phyloP scores from a whole-genome alignment of 148 eudicot genomes.

The Rhododendron simsii region DNA sequence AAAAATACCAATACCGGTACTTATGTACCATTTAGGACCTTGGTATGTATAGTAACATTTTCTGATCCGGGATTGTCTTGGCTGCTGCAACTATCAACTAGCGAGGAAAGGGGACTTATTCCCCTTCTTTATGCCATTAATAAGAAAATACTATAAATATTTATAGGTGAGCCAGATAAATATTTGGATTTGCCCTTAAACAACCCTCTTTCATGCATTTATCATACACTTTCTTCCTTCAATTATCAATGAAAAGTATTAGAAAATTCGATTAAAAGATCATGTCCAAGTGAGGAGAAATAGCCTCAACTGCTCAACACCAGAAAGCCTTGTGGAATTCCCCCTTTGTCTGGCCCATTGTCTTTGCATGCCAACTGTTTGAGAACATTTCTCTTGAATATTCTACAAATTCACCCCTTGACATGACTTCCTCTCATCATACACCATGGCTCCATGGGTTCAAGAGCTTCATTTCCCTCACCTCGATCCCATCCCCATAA shows the following conservation, averaged over 20 bases:
- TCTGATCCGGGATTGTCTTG: background rate
- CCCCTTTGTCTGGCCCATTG: constrained; percentile 7
- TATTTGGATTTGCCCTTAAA: background rate
- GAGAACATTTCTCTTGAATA: background rate
- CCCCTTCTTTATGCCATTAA: background rate
- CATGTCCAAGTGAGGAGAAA: background rate
- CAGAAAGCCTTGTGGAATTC: background rate
- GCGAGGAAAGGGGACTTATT: background rate
- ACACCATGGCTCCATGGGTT: constrained; percentile 50
- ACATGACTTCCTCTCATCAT: constrained; percentile 5
- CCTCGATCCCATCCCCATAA: constrained; percentile 45
- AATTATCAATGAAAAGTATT: background rate
- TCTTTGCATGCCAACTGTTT: constrained; percentile 19
- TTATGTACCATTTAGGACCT: background rate
- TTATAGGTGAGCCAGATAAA: background rate
- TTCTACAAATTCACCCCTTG: constrained; percentile 20
- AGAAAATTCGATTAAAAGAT: background rate
- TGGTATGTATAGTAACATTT: background rate
- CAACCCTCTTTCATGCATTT: background rate
- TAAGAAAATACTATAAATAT: background rate
- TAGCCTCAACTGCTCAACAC: constrained; percentile 7
- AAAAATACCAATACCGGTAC: background rate
- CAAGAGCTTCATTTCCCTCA: constrained; percentile 66
- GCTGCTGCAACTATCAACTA: background rate
- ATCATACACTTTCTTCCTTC: background rate